Conservation (phyloP, 441 rosid genomes). For the Bocquillonia castaneifolia region DNA sequence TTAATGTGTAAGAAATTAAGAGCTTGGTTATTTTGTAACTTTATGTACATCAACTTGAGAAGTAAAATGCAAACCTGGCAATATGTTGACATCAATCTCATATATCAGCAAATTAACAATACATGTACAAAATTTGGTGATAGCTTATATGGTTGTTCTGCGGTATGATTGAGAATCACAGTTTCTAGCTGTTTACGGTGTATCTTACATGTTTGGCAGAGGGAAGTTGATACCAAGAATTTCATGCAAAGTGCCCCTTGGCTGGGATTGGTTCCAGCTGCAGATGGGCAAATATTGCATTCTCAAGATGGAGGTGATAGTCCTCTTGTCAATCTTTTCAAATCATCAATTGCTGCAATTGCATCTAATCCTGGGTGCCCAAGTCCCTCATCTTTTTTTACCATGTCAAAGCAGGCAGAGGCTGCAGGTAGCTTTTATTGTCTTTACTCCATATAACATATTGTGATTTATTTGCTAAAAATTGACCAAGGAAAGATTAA, state of each 20-base stretch:
- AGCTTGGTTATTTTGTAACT: not conserved
- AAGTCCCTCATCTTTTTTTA: slow-evolving; percentile 79
- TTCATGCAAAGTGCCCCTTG: slow-evolving; percentile 98
- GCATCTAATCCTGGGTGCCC: slow-evolving; percentile 75
- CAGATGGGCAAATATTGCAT: slow-evolving; percentile 81
- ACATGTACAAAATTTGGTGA: not conserved
- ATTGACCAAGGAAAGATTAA: not conserved
- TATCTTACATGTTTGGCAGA: slow-evolving; percentile 41
- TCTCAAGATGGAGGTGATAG: slow-evolving; percentile 78
- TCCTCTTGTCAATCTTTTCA: slow-evolving; percentile 87
- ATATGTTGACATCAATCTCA: not conserved
- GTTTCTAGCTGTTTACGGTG: slow-evolving; percentile 25
- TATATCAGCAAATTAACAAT: no score
- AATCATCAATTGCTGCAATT: slow-evolving; percentile 74
- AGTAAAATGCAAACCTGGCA: not conserved
- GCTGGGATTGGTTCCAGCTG: slow-evolving; percentile 82
- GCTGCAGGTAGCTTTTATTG: slow-evolving; percentile 75
- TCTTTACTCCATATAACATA: slow-evolving; percentile 1
- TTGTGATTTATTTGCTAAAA: slow-evolving; percentile 12
- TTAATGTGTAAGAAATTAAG: not conserved
- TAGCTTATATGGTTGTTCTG: slow-evolving; percentile 11
- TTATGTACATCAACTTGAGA: not conserved
- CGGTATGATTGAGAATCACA: slow-evolving; percentile 15
- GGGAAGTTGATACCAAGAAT: slow-evolving; percentile 80
- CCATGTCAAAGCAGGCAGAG: slow-evolving; percentile 98